phyloP scores from a whole-genome alignment of 148 eudicot species.

The Gaultheria prostrata region DNA sequence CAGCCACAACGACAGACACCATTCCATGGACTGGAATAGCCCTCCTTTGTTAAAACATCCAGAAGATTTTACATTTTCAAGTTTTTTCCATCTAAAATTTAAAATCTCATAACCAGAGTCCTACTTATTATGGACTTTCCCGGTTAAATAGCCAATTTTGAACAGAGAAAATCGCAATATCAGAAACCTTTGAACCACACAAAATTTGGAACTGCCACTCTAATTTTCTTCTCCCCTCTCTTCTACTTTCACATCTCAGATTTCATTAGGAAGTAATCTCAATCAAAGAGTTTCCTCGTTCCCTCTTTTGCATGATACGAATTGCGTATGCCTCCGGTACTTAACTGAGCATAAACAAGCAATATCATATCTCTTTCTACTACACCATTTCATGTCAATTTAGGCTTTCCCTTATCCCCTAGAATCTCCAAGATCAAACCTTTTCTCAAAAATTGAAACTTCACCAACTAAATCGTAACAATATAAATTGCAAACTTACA shows the following conservation, averaged over 20 bases:
- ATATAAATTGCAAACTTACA: constrained; percentile 38
- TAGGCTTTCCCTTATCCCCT: neutral
- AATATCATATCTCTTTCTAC: neutral
- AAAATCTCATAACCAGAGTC: neutral
- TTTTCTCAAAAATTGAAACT: neutral
- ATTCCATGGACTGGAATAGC: neutral
- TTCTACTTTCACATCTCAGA: too few relatives aligned
- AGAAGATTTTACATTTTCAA: neutral
- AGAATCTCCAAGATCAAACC: neutral
- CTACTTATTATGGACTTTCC: neutral
- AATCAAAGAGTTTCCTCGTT: too few relatives aligned
- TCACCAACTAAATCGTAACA: neutral
- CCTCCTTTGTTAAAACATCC: neutral
- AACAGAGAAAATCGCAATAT: neutral
- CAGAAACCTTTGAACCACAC: constrained; percentile 6
- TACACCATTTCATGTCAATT: neutral
- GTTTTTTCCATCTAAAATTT: neutral
- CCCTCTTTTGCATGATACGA: too few relatives aligned
- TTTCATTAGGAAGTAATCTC: too few relatives aligned
- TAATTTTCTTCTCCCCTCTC: too few relatives aligned
- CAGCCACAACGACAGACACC: neutral
- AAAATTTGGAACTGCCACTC: neutral
- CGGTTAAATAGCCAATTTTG: neutral
- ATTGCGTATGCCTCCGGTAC: too few relatives aligned
- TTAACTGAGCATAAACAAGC: too few relatives aligned